phyloP scores from a whole-genome alignment of 1,284 basidiomycete genomes.

The Rhodofomes roseus region DNA sequence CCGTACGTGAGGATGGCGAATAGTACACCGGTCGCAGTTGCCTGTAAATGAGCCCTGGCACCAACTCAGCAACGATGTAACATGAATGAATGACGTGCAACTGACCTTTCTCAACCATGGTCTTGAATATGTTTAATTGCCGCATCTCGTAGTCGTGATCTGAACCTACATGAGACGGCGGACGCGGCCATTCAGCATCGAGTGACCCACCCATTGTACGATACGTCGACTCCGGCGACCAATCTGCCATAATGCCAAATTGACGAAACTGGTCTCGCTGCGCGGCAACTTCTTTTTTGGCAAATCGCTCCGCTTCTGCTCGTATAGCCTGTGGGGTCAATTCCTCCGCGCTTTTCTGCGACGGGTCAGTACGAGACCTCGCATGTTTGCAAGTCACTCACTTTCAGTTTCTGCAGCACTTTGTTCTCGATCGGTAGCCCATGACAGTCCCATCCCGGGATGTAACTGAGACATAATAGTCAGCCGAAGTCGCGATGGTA shows the following conservation, averaged over 20 bases:
- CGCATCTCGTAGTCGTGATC: slow-evolving; percentile 87
- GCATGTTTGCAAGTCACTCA: slow-evolving; percentile 28
- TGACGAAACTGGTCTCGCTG: slow-evolving; percentile 83
- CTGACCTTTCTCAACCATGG: slow-evolving; percentile 83
- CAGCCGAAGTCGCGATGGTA: not conserved
- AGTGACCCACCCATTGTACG: slow-evolving; percentile 70
- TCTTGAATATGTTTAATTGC: slow-evolving; percentile 84
- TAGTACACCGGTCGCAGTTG: slow-evolving; percentile 92
- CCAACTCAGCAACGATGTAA: not conserved
- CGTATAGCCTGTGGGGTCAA: slow-evolving; percentile 68
- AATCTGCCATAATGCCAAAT: slow-evolving; percentile 93
- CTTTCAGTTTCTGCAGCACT: slow-evolving; percentile 74
- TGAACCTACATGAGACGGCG: slow-evolving; percentile 28
- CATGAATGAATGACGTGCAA: not conserved
- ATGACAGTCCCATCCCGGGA: slow-evolving; percentile 99
- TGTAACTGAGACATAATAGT: slow-evolving; percentile 55
- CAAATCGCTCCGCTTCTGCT: slow-evolving; percentile 68
- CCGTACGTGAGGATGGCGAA: slow-evolving; percentile 93
- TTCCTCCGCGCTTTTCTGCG: slow-evolving; percentile 46
- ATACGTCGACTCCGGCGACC: slow-evolving; percentile 76
- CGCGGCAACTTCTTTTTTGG: slow-evolving; percentile 69
- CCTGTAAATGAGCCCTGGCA: slow-evolving; percentile 76
- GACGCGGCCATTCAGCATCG: not conserved
- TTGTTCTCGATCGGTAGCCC: slow-evolving; percentile 97
- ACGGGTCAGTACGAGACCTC: not conserved